phyloP scores from a whole-genome alignment of 2,329 filamentous ascomycete genomes.

The Colletotrichum orchidophilum region DNA sequence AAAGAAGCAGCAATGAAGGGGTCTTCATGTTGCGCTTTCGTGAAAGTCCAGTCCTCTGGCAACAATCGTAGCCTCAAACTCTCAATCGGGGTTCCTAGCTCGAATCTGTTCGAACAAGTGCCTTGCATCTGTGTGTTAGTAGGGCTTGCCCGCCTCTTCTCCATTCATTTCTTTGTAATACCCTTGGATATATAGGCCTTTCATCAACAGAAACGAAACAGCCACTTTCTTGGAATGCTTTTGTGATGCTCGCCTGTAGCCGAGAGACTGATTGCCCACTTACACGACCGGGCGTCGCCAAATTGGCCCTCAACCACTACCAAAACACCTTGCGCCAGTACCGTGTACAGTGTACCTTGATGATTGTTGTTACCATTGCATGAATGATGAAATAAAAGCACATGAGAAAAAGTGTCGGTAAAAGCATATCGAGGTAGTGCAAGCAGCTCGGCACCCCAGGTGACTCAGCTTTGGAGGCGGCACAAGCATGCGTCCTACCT shows the following conservation, averaged over 20 bases:
- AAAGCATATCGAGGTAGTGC: not conserved
- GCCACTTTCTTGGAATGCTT: not conserved
- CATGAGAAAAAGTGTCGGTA: not conserved
- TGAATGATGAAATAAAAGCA: not conserved
- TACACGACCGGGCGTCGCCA: not conserved
- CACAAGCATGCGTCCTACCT: not conserved
- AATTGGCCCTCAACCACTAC: not conserved
- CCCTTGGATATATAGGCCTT: not conserved
- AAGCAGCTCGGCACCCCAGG: too few relatives aligned
- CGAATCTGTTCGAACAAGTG: not conserved
- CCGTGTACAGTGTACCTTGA: too few relatives aligned
- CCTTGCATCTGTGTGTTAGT: not conserved
- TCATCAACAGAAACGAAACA: not conserved
- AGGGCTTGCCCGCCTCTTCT: not conserved
- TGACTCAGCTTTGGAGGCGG: not conserved
- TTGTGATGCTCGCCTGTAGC: not conserved
- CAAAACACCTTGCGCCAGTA: not conserved
- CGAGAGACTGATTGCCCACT: not conserved
- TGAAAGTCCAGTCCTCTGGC: not conserved
- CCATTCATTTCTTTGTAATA: too few relatives aligned
- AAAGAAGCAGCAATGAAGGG: constrained; percentile 15
- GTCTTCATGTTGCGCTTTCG: not conserved
- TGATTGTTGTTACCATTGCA: not conserved
- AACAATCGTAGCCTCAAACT: not conserved
- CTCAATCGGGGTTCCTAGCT: not conserved